Conservation (phyloP, 257 asterid genomes). For the Lavandula angustifolia region DNA sequence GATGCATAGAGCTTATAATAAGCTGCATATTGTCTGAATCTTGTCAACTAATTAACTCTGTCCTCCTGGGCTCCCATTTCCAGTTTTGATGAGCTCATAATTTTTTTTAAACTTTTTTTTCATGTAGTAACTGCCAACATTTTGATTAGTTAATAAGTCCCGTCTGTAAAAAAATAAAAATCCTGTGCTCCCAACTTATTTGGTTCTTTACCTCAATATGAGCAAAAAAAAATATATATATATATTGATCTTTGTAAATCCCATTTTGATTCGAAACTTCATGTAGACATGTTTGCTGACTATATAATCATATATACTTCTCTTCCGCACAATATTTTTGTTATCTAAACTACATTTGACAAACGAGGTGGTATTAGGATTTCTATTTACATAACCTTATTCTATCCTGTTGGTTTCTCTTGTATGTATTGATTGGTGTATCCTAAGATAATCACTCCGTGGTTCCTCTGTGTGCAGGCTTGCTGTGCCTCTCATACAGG, state of each 20-base stretch:
- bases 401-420: not conserved
- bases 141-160: not conserved
- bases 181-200: not conserved
- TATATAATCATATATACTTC: too few species aligned
- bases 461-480: slow-evolving; percentile 65
- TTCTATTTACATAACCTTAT: slow-evolving; percentile 7
- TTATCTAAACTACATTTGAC: too few species aligned
- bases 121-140: slow-evolving; percentile 13
- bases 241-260: not conserved
- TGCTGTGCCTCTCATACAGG: slow-evolving; percentile 96
- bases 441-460: slow-evolving; percentile 24
- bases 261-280: slow-evolving; percentile 21
- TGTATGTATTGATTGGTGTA: slow-evolving; percentile 23
- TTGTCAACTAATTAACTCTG: not conserved
- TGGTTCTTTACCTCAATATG: not conserved
- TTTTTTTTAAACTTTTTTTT: not conserved
- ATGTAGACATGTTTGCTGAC: slow-evolving; percentile 14
- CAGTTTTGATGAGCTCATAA: slow-evolving; percentile 15
- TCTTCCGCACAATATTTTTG: too few species aligned
- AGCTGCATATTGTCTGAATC: slow-evolving; percentile 9
- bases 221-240: not conserved
- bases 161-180: not conserved
- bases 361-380: not conserved
- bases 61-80: not conserved
- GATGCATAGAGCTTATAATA: slow-evolving; percentile 20